Evolutionary conservation across 2,329 filamentous ascomycete species (phyloP), one percentile per base, ranked within the genome.

Genomic region (Cladosporium halotolerans): DNA sequence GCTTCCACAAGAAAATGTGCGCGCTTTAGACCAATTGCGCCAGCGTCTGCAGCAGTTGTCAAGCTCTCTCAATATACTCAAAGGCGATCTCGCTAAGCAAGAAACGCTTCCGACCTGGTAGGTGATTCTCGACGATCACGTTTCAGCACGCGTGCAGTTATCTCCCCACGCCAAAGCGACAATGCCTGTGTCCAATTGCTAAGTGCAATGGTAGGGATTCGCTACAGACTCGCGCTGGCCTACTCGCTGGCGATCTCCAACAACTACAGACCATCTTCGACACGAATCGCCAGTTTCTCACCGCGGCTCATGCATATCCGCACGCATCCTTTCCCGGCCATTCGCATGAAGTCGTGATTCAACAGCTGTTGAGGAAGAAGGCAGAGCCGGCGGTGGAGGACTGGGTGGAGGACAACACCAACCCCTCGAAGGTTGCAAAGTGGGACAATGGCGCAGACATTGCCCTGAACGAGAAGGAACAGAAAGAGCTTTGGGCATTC

Each of bases 351-450:
- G 63, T 66, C 45, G 76, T 88, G 3, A 77, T 92, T 1, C 76
- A 80, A 23, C 81, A 85, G 62, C 76, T 95, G 2, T 75, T 95
- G 32, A 84, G 89, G 38, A 95, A 93, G 71, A 93, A 93, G 67
- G 78, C 90, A 45, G 89, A 93, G 60, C 88, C 88, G 0, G 78
- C 81, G 19, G 83, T 90, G 14, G 87, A 91, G 66, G 82, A 84
- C 53, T 84, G 85, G 72, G 83, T 92, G 23, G 79, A 82, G 18
- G 74, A 82, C 38, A 54, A 57, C 32, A 54, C 47, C 11, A 59
- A 49, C 28, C 47, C 46, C 41, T 49, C 9, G 13, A 51, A 48
- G 14, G 55, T 38, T n/a, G 45, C 9, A 36, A 44, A 43, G 28
- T 48, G 85, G 83, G 1, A 79, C 80, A 34, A 75, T 75, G 54